A percentile compares a stretch with the other conserved stretches of the same genome.
Evolutionary conservation across 495 filamentous ascomycete species (phyloP).

Genomic region (Penicillium simplicissimum): DNA sequence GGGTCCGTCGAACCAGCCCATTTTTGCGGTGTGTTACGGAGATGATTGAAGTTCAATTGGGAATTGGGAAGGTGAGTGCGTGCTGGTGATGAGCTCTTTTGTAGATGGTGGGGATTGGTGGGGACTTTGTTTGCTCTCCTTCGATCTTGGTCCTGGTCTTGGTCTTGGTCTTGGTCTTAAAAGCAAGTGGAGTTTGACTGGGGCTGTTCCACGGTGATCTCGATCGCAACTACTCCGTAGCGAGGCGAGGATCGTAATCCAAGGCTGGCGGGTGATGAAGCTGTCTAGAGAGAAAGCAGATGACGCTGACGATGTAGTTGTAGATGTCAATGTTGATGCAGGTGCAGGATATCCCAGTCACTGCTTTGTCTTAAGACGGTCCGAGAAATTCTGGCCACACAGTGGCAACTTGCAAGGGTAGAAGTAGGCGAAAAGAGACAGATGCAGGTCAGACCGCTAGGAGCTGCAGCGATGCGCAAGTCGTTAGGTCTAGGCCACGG

Average conservation of each 20-base stretch:
- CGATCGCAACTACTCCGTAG: background rate
- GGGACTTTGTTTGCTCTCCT: background rate
- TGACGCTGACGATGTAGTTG: background rate
- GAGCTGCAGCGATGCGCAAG: constrained; percentile 37
- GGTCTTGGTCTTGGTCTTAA: background rate
- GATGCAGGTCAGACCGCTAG: constrained; percentile 33
- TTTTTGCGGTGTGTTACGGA: constrained; percentile 16
- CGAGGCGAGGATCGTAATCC: background rate
- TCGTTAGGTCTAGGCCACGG: constrained; percentile 32
- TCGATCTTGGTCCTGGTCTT: background rate
- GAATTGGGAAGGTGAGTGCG: background rate
- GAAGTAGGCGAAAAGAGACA: constrained; percentile 21
- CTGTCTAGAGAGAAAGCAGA: background rate
- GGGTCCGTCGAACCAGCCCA: constrained; percentile 54
- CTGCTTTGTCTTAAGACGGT: background rate
- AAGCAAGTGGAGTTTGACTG: constrained; percentile 3
- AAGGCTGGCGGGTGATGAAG: background rate
- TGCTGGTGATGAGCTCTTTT: background rate
- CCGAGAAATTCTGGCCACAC: constrained; percentile 10
- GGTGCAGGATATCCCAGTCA: background rate
- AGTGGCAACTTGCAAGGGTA: constrained; percentile 23
- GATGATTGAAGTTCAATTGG: background rate
- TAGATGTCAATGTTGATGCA: background rate
- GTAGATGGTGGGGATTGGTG: background rate
- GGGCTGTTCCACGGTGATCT: constrained; percentile 1